Base-by-base conservation (phyloP, 1,284 basidiomycete species). In the Vanrija pseudolonga region DNA sequence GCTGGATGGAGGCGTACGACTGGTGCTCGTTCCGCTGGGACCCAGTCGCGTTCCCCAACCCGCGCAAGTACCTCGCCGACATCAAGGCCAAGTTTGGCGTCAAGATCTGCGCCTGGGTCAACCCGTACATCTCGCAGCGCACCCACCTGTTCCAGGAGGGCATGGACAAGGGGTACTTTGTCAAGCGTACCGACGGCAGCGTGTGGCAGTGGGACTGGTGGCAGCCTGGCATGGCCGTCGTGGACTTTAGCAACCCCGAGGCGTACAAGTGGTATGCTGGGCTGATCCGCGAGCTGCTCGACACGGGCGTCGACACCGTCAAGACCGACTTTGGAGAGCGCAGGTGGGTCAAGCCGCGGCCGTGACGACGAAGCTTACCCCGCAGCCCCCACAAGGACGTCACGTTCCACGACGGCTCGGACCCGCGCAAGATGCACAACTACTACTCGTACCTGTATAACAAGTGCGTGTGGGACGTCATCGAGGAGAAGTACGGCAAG, bases 1-100 rank as follows among this genome's bases (percentile, higher is more conserved):
- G 32, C 77, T 87, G 85, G 85, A 87, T 87, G 85, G 86, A 85
- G 67, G 83, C 85, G 68, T 87, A 86, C 69, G 84, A 87, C 73
- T 87, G 86, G 86, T 87, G 85, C 62, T 85, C 84, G 11, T 89
- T 88, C 73, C 84, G 84, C 5, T 88, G 87, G 64, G 86, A 88
- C 64, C 84, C 85, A 3, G 84, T 87, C 23, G 82, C 83, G 62
- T 88, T 89, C 79, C 85, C 86, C 6, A 80, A 88, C 65, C 86
- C 86, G 2, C 80, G 82, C 58, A 80, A 79, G 24, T 88, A 87
- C 66, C 79, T 89, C 8, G 62, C 81, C 3, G 80, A 83, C 47
- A 85, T 88, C 72, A 87, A 88, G 72, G 66, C 78, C 38, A 84
- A 83, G 65, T 88, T 85, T 67, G 81, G 81, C 22, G 85, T 88